Evolutionary conservation across 2,329 filamentous ascomycete species (phyloP).

Genomic region (Fusarium begoniae): DNA sequence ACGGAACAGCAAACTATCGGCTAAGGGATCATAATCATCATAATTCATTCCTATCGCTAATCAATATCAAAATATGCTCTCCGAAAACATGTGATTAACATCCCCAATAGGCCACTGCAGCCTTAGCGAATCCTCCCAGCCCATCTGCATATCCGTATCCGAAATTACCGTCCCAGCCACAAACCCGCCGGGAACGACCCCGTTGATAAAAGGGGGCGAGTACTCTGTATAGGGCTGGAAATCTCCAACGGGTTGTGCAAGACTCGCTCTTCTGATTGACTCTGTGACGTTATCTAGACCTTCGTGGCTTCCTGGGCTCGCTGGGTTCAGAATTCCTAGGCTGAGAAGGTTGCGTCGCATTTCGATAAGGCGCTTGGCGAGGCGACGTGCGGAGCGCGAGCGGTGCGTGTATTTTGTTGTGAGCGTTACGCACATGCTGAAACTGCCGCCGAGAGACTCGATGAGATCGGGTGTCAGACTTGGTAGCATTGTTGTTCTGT

Average conservation of each 20-base stretch:
- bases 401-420: constrained; percentile 16
- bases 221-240: constrained; percentile 1
- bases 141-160: constrained; percentile 26
- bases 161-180: neutral
- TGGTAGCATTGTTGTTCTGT: constrained; percentile 12
- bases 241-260: neutral
- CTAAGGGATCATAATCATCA: neutral
- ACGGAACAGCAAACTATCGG: neutral
- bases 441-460: constrained; percentile 16
- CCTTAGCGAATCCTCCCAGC: constrained; percentile 20
- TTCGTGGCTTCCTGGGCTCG: constrained; percentile 6
- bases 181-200: neutral
- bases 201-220: constrained; percentile 6
- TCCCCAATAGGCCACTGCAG: constrained; percentile 27
- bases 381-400: constrained; percentile 12
- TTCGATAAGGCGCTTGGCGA: constrained; percentile 13
- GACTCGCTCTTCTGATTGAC: constrained; percentile 7
- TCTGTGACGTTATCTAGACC: constrained; percentile 14
- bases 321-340: constrained; percentile 1
- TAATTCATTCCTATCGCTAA: neutral
- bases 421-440: constrained; percentile 18
- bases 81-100: constrained; percentile 30
- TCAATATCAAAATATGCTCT: constrained; percentile 7
- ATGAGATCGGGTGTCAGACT: constrained; percentile 6
- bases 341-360: constrained; percentile 16